phyloP scores from a whole-genome alignment of 2,329 filamentous ascomycete species.

The Plectosphaerella plurivora region DNA sequence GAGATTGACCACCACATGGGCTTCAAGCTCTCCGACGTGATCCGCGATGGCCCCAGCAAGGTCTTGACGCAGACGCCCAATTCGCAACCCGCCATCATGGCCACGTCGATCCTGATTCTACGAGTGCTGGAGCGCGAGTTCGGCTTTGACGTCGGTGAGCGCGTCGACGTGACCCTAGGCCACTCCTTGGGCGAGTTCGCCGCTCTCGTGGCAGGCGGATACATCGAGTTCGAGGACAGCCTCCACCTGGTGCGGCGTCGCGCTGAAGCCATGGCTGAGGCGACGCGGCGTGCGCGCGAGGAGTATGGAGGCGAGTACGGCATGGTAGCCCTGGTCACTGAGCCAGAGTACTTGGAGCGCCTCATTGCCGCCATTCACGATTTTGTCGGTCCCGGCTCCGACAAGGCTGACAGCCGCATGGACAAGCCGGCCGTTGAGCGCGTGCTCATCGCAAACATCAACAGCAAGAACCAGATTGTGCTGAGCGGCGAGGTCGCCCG shows the following conservation, averaged over 20 bases:
- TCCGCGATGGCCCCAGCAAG: conserved; percentile 73
- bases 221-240: conserved; percentile 73
- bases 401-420: conserved; percentile 63
- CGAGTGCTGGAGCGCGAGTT: conserved; percentile 84
- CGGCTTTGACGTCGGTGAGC: conserved; percentile 64
- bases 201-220: conserved; percentile 79
- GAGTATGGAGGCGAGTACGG: conserved; percentile 78
- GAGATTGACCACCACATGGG: conserved; percentile 78
- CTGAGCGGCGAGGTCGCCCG: conserved; percentile 80
- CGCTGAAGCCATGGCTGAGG: conserved; percentile 78
- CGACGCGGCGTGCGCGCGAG: conserved; percentile 61
- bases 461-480: conserved; percentile 94
- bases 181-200: conserved; percentile 94
- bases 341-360: conserved; percentile 66
- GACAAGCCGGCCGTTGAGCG: conserved; percentile 75
- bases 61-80: conserved; percentile 77
- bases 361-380: conserved; percentile 72
- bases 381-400: conserved; percentile 64
- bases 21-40: conserved; percentile 71
- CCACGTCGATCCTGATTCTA: conserved; percentile 84
- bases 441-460: conserved; percentile 89
- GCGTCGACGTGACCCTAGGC: conserved; percentile 78
- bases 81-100: conserved; percentile 94
- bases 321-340: conserved; percentile 90
- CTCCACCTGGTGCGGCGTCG: conserved; percentile 71